These are phyloP conservation scores for Dioscorea zingiberensis DNA, from an alignment of 106 monocot genomes.

Conservation along the genomic window DNA sequence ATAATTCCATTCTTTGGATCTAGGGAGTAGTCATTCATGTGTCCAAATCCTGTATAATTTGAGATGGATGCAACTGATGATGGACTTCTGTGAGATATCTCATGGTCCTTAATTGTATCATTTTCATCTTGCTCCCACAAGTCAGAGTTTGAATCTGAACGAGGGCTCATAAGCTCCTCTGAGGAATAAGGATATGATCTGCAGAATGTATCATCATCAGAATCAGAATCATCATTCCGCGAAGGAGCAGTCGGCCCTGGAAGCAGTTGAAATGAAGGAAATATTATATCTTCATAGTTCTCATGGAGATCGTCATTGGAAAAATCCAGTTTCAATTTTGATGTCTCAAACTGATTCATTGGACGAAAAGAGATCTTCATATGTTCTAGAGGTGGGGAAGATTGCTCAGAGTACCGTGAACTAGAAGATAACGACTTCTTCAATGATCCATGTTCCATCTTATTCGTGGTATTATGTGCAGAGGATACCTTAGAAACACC, in stretches of 20 bases:
- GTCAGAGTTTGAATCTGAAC: constrained; percentile 69
- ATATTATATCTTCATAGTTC: constrained; percentile 39
- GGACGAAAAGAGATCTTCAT: constrained; percentile 91
- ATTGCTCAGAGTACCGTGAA: constrained; percentile 25
- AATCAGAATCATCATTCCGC: constrained; percentile 50
- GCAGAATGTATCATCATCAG: constrained; percentile 93
- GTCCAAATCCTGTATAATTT: constrained; percentile 23
- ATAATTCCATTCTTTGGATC: constrained; percentile 9
- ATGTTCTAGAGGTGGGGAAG: constrained; percentile 82
- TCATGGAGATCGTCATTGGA: constrained; percentile 41
- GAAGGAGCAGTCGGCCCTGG: constrained; percentile 19
- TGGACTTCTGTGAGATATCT: constrained; percentile 28
- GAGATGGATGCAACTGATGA: constrained; percentile 35
- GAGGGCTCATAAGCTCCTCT: constrained; percentile 51
- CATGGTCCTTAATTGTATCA: constrained; percentile 14
- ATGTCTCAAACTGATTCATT: constrained; percentile 36
- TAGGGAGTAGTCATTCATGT: constrained; percentile 17
- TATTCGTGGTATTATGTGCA: constrained; percentile 19
- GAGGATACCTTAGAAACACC: constrained; percentile 11
- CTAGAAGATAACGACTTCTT: constrained; percentile 16
- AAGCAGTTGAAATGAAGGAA: constrained; percentile 81
- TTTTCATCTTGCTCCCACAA: constrained; percentile 63
- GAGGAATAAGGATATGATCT: constrained; percentile 69
- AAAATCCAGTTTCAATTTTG: constrained; percentile 58
- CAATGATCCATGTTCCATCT: constrained; percentile 8